Percentiles rank a stretch among this genome's conserved stretches.
phyloP scores from a whole-genome alignment of 371 early-diverging fungal genomes.

The Lichtheimia corymbifera region DNA sequence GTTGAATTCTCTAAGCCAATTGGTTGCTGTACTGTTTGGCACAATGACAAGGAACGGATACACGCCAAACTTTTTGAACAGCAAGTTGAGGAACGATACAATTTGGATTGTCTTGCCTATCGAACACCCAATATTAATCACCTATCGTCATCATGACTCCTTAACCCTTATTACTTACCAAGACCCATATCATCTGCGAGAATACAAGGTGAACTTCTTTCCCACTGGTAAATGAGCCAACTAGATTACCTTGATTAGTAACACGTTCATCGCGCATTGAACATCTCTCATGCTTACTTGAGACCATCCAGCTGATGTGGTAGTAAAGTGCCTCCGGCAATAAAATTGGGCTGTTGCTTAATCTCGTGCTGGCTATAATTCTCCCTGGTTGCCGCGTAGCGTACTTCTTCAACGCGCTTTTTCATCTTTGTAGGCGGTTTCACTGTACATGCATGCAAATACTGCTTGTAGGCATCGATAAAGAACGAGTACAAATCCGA shows the following conservation, averaged over 20 bases:
- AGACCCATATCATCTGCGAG: conserved; percentile 96
- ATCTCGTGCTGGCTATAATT: conserved; percentile 44
- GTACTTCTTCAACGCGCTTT: conserved; percentile 32
- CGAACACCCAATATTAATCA: conserved; percentile 24
- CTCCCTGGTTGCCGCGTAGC: conserved; percentile 28
- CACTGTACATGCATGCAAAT: conserved; percentile 30
- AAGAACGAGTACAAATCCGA: conserved; percentile 42
- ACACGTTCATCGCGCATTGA: background rate
- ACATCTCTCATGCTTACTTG: conserved; percentile 50
- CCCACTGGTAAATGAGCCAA: conserved; percentile 79
- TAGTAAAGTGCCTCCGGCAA: conserved; percentile 70
- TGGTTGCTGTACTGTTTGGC: conserved; percentile 77
- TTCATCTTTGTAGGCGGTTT: conserved; percentile 36
- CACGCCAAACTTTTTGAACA: conserved; percentile 49
- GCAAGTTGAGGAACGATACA: conserved; percentile 70
- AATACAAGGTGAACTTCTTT: conserved; percentile 61
- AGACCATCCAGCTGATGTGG: conserved; percentile 87
- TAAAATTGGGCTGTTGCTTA: conserved; percentile 63
- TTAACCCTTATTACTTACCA: conserved; percentile 52
- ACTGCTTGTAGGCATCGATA: conserved; percentile 35
- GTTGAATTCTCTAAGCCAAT: conserved; percentile 83
- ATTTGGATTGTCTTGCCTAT: conserved; percentile 87
- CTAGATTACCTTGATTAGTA: conserved; percentile 25
- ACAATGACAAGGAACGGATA: conserved; percentile 88
- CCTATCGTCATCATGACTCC: conserved; percentile 72